These are phyloP conservation scores for Chytriomyces hyalinus DNA, from an alignment of 192 early-diverging fungal genomes.

Conservation along the genomic window DNA sequence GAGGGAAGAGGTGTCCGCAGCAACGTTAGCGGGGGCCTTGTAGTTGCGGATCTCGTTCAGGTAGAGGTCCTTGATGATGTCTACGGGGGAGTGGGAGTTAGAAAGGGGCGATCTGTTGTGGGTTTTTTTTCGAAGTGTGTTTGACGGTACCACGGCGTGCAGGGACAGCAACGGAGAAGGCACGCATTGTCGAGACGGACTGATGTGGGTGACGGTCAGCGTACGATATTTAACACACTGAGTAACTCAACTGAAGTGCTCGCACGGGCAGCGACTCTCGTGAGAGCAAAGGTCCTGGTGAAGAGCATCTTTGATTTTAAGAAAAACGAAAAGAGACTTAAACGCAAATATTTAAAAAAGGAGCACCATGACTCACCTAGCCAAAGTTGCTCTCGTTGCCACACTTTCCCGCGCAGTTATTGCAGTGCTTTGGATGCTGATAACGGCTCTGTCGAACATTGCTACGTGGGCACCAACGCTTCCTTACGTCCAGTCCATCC, in stretches of 20 bases:
- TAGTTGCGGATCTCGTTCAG: constrained; percentile 49
- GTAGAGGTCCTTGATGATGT: constrained; percentile 53
- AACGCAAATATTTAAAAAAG: too few relatives aligned
- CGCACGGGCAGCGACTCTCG: not conserved
- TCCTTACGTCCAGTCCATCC: too few relatives aligned
- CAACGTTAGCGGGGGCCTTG: constrained; percentile 47
- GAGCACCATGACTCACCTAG: too few relatives aligned
- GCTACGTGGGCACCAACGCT: too few relatives aligned
- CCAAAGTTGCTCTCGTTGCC: too few relatives aligned
- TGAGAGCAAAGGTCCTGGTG: not conserved
- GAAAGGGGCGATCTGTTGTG: constrained; percentile 18
- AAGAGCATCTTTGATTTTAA: not conserved
- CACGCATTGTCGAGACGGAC: not conserved
- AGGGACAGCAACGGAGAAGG: constrained; percentile 13
- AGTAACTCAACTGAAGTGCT: not conserved
- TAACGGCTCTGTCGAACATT: too few relatives aligned
- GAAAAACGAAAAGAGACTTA: too few relatives aligned
- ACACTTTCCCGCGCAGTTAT: too few relatives aligned
- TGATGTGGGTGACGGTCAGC: too few relatives aligned
- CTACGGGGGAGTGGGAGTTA: constrained; percentile 20
- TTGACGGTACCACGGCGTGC: constrained; percentile 9
- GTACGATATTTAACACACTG: not conserved
- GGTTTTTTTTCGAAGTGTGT: constrained; percentile 36
- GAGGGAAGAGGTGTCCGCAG: constrained; percentile 43
- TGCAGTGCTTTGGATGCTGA: too few relatives aligned